Base-by-base conservation (phyloP, 805 yeast genomes). In the Zygoascus biomembranicola region DNA sequence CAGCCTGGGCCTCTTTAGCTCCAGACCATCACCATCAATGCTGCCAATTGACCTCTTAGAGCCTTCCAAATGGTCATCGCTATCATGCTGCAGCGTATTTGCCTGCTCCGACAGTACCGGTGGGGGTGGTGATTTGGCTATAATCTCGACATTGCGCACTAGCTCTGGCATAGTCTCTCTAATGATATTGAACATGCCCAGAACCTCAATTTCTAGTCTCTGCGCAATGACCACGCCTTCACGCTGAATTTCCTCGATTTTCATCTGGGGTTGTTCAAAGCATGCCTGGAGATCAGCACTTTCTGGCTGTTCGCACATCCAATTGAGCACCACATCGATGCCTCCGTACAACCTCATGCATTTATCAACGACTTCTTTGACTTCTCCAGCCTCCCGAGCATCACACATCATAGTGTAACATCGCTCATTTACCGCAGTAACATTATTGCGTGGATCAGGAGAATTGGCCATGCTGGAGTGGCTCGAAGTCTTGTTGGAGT, bases 151-250 rank as follows among this genome's bases (percentile, higher is more conserved):
- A 18, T 42, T 42, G 13, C 26, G 20, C 2, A 19, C 44, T 50
- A 61, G 16, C 28, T 49, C 49, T 42, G 65, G 64, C 52, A 64
- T 44, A 20, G 59, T 53, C 13, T 61, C 58, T 50, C 59, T 60
- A 18, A 64, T 51, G 4, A 63, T 52, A 41, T 64, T 61, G 49
- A 64, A 61, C 43, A 62, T 52, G n/a, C 65, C 63, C 18, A 60
- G 37, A 18, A 63, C 51, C 49, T 65, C 65, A 35, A 57, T 58
- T 51, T 64, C 65, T 46, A 65, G 55, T 55, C 64, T 63, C 16
- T 53, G 53, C 8, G 64, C 57, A 16, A 63, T 51, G 14, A 60
- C 65, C 42, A 52, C 53, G 35, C 63, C 67, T 8, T 60, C 64
- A 49, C 61, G 63, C 49, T 20, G 37, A 13, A 26, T 49, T 4